phyloP scores from a whole-genome alignment of 2,329 filamentous ascomycete genomes.

The Juglanconis oblonga region DNA sequence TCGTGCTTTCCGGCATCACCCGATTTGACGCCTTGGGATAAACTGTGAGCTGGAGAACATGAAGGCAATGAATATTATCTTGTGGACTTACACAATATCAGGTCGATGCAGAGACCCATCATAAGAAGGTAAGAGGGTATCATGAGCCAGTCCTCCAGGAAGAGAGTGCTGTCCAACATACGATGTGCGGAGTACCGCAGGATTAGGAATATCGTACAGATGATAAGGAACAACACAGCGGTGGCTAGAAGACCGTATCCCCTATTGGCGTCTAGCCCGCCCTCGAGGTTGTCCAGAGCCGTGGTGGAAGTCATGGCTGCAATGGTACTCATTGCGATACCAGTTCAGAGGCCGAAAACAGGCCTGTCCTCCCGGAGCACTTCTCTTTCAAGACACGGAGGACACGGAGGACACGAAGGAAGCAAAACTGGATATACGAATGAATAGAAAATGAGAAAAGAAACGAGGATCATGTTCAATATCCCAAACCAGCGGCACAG shows the following conservation, averaged over 20 bases:
- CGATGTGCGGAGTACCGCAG: background rate
- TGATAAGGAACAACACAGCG: background rate
- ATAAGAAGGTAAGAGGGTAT: constrained; percentile 7
- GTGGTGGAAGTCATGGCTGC: background rate
- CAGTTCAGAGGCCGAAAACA: background rate
- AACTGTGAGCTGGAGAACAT: background rate
- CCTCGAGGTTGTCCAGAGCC: background rate
- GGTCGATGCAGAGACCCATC: background rate
- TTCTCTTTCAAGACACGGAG: too few species aligned
- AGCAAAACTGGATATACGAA: too few species aligned
- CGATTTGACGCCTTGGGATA: background rate
- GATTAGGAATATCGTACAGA: background rate
- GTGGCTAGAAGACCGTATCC: background rate
- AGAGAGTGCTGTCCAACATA: background rate
- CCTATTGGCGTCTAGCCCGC: constrained; percentile 1
- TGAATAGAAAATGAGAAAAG: too few species aligned
- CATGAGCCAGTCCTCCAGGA: constrained; percentile 5
- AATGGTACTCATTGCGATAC: too few species aligned
- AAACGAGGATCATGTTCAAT: too few species aligned
- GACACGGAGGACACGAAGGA: too few species aligned
- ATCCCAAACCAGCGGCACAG: too few species aligned
- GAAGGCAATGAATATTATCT: background rate
- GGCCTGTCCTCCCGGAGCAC: too few species aligned
- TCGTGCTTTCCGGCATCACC: background rate
- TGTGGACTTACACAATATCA: background rate